Conservation (phyloP, 768 basidiomycete species). For the Pulveroboletus sp. region DNA sequence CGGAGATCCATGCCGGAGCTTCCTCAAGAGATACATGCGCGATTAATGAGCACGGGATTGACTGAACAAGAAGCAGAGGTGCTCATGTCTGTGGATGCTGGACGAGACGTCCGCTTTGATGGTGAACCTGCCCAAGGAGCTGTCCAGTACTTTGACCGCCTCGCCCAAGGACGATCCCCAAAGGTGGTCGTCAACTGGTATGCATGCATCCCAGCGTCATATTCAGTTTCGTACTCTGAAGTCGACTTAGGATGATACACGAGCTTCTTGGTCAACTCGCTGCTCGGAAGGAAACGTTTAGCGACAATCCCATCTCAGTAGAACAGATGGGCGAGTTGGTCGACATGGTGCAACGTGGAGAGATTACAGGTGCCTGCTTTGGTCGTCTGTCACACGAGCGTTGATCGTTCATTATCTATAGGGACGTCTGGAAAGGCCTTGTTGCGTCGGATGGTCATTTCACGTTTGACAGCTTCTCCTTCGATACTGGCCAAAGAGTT, state of each 20-base stretch:
- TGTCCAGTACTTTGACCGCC: conserved; percentile 76
- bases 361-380: conserved; percentile 58
- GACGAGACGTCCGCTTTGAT: conserved; percentile 57
- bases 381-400: not conserved
- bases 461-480: conserved; percentile 34
- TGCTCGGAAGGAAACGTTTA: conserved; percentile 50
- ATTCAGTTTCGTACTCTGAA: not conserved
- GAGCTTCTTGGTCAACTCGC: conserved; percentile 79
- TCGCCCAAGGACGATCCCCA: conserved; percentile 53
- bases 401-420: conserved; percentile 23
- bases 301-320: conserved; percentile 54
- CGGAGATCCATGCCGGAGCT: conserved; percentile 64
- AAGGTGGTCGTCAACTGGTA: conserved; percentile 84
- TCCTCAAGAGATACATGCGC: conserved; percentile 54
- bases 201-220: conserved; percentile 13
- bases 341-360: conserved; percentile 60
- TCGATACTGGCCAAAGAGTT: conserved; percentile 46
- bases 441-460: conserved; percentile 63
- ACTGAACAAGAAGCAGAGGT: conserved; percentile 66
- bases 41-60: conserved; percentile 54
- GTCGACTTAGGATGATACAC: conserved; percentile 71
- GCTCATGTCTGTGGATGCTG: conserved; percentile 67
- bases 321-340: conserved; percentile 72
- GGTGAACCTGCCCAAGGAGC: conserved; percentile 50
- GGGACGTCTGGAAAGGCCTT: conserved; percentile 77